Base-by-base conservation (phyloP, 495 filamentous ascomycete genomes). In the Penicillium cinerascens region DNA sequence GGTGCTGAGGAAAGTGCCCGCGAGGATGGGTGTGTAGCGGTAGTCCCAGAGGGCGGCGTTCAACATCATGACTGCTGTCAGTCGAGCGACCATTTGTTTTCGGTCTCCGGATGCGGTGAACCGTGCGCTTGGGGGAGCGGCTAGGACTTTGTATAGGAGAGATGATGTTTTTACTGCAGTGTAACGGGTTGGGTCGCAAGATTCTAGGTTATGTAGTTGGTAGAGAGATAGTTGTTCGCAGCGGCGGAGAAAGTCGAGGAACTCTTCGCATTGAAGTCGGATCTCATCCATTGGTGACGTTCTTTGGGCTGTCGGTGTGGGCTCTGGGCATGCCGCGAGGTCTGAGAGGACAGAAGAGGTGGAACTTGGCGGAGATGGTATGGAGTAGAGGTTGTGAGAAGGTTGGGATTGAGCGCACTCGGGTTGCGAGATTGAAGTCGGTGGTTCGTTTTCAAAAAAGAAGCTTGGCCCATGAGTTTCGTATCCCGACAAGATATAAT, bases 1-100 rank as follows among this genome's bases (percentile, higher is more conserved):
- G 9, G 59, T 66, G 26, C 33, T 21, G n/a, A 76, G 60, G 47
- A 76, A 76, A 4, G 55, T 51, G 8, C 60, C 65, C 6, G 57
- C 63, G 7, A 59, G 58, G 7, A 29, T 41, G 0, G 58, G 45
- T 2, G 68, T 60, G 26, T 61, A 60, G 10, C 73, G 64, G 49
- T 76, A 74, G 51, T 76, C 69, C 70, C 71, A 76, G 6, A 74
- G 61, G 0, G 58, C 71, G 2, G 72, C 66, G 42, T 74, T 76
- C 20, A 74, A 48, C 51, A 67, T 69, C 15, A 73, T 65, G 8
- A 74, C 37, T 0, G 60, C 49, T 4, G 65, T 64, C 2, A 73
- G 36, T 20, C 68, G 70, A 6, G 71, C 52, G 18, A 73, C 55
- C 50, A 68, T 67, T 44, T 74, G 71, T 45, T 72, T 73, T 4